phyloP scores from a whole-genome alignment of 306 rosid genomes.

The Trifolium repens region DNA sequence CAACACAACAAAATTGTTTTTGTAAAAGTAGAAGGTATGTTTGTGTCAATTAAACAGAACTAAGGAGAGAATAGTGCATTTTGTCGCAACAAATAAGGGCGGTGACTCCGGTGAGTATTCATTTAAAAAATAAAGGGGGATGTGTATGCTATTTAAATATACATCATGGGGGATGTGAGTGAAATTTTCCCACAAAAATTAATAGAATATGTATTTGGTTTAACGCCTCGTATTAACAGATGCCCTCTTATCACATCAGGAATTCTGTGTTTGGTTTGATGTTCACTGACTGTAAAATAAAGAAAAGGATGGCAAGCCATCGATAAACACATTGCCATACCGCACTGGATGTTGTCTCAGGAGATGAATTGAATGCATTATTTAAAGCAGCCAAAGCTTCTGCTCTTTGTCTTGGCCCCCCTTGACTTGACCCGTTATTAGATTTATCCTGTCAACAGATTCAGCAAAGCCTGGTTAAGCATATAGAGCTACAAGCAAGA shows the following conservation, averaged over 20 bases:
- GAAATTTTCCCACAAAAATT: not conserved
- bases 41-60: not conserved
- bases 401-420: conserved; percentile 67
- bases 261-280: not conserved
- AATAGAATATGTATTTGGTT: not conserved
- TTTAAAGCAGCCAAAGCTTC: conserved; percentile 64
- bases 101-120: not conserved
- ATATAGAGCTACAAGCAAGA: conserved; percentile 5
- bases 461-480: conserved; percentile 31
- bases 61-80: not conserved
- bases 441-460: conserved; percentile 52
- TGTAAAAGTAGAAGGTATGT: not conserved
- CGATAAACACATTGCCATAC: conserved; percentile 38
- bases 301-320: conserved; percentile 13
- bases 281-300: conserved; percentile 32
- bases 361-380: conserved; percentile 78
- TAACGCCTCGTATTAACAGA: not conserved
- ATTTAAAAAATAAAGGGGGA: not conserved
- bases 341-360: conserved; percentile 45
- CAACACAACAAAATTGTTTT: not conserved
- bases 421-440: conserved; percentile 55
- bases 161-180: not conserved
- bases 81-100: not conserved
- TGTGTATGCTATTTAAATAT: not conserved
- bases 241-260: not conserved